phyloP scores from a whole-genome alignment of 2,329 filamentous ascomycete genomes.

The Microcera coccophila region DNA sequence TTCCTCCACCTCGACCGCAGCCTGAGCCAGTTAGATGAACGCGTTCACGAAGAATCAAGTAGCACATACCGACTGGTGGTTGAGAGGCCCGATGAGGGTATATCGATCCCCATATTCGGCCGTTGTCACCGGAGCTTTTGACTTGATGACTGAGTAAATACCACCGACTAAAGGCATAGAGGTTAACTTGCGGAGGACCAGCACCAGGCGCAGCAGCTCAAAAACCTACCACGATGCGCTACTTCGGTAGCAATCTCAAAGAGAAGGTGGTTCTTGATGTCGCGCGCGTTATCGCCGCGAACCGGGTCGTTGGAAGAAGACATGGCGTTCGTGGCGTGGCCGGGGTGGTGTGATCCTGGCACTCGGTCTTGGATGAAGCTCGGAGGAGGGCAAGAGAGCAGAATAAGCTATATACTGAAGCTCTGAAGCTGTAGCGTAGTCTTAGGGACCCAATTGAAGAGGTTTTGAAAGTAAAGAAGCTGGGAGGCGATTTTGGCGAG shows the following conservation, averaged over 20 bases:
- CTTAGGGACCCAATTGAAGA: constrained; percentile 23
- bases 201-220: constrained; percentile 8
- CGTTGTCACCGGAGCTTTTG: constrained; percentile 94
- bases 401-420: constrained; percentile 13
- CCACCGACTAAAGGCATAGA: constrained; percentile 68
- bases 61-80: constrained; percentile 73
- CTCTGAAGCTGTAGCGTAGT: constrained; percentile 23
- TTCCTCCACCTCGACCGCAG: constrained; percentile 95
- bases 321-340: constrained; percentile 36
- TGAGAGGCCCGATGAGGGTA: constrained; percentile 90
- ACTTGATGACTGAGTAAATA: constrained; percentile 99
- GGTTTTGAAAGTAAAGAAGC: constrained; percentile 19
- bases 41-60: neutral
- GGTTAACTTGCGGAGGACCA: constrained; percentile 11
- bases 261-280: constrained; percentile 92
- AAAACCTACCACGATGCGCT: constrained; percentile 77
- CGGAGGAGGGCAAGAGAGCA: constrained; percentile 7
- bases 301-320: constrained; percentile 32
- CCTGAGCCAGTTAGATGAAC: constrained; percentile 47
- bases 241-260: constrained; percentile 98
- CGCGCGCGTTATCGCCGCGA: constrained; percentile 48
- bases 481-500: constrained; percentile 20
- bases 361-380: constrained; percentile 8
- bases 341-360: constrained; percentile 19
- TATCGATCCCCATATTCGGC: constrained; percentile 98